A percentile compares a stretch with the other conserved stretches of the same genome.
These are phyloP conservation scores for Scheffersomyces titani DNA, from an alignment of 1,139 yeast genomes.

Conservation along the genomic window DNA sequence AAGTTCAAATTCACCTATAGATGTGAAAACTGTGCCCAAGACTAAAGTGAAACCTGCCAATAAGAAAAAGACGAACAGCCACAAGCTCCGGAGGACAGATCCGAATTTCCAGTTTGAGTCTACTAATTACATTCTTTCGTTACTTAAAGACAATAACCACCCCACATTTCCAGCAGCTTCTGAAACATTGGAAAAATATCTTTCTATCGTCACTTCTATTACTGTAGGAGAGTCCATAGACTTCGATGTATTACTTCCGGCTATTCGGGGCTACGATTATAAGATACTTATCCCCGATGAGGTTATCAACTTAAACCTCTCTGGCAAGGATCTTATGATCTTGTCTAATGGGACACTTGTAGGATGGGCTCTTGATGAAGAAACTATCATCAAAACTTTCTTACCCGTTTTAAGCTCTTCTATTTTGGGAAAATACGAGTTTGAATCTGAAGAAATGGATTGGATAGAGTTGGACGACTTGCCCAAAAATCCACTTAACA, in stretches of 20 bases:
- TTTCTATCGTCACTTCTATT: conserved; percentile 52
- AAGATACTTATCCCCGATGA: conserved; percentile 67
- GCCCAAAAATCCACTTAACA: conserved; percentile 25
- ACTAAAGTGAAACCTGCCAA: neutral
- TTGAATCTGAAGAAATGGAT: conserved; percentile 87
- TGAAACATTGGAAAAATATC: conserved; percentile 27
- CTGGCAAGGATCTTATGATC: conserved; percentile 25
- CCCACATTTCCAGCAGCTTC: conserved; percentile 16
- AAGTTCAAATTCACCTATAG: neutral
- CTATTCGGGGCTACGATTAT: conserved; percentile 35
- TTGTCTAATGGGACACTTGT: conserved; percentile 35
- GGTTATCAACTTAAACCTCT: conserved; percentile 49
- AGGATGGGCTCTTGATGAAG: conserved; percentile 77
- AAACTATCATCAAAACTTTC: conserved; percentile 46
- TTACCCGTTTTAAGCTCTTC: conserved; percentile 45
- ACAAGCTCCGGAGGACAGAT: conserved; percentile 28
- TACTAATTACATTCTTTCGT: conserved; percentile 26
- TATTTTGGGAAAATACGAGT: conserved; percentile 42
- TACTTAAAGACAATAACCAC: conserved; percentile 25
- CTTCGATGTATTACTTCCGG: conserved; percentile 38
- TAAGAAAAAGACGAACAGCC: conserved; percentile 27
- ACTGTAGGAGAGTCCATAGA: conserved; percentile 74
- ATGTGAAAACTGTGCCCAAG: neutral
- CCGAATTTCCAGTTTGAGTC: conserved; percentile 21
- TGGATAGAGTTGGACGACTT: conserved; percentile 53